phyloP scores from a whole-genome alignment of 2,329 filamentous ascomycete genomes.

The Fusarium nurragi region DNA sequence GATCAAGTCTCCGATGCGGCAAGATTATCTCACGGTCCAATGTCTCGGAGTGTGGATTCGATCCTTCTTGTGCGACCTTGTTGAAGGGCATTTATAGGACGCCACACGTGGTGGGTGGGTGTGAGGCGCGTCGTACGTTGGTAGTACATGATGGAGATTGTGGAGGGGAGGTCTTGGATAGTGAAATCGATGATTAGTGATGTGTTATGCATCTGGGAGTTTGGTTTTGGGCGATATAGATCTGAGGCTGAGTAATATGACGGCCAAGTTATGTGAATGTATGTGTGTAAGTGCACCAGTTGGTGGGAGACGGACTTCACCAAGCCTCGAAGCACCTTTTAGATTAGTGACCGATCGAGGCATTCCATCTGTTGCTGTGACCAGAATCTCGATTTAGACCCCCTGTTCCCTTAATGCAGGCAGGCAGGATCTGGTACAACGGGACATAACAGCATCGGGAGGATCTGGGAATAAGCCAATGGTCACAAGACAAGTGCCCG shows the following conservation, averaged over 20 bases:
- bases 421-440: conserved; percentile 42
- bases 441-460: conserved; percentile 22
- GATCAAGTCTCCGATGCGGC: conserved; percentile 23
- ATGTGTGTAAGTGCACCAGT: not conserved
- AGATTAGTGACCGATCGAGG: not conserved
- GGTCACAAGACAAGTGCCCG: conserved; percentile 11
- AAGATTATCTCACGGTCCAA: conserved; percentile 7
- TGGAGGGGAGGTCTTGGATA: not conserved
- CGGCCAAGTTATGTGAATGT: not conserved
- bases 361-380: conserved; percentile 6
- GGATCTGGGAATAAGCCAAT: conserved; percentile 25
- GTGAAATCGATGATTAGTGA: conserved; percentile 20
- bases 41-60: conserved; percentile 37
- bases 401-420: conserved; percentile 38
- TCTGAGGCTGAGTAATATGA: not conserved
- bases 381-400: conserved; percentile 37
- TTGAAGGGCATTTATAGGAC: conserved; percentile 20
- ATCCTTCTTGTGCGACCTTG: conserved; percentile 11
- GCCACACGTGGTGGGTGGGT: conserved; percentile 16
- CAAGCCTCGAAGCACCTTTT: not conserved
- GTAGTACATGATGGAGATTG: conserved; percentile 27
- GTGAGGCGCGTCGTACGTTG: conserved; percentile 12
- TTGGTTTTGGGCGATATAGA: conserved; percentile 13
- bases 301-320: not conserved
- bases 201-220: conserved; percentile 31